Base-by-base conservation (phyloP, 805 yeast genomes). In the Sugiyamaella floridensis region DNA sequence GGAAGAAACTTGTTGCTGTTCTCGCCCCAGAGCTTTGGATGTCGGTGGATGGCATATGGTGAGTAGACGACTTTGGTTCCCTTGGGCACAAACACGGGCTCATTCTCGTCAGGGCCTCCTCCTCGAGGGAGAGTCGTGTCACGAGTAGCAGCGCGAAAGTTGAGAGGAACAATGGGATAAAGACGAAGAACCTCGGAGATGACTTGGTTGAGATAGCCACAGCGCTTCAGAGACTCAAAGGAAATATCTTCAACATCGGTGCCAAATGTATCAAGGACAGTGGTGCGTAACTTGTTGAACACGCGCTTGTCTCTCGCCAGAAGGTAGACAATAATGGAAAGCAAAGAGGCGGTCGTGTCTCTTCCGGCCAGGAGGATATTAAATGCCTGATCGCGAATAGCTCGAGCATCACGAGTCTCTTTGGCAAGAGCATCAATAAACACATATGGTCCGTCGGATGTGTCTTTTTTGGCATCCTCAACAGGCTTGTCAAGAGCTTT, bases 361-460 rank as follows among this genome's bases (percentile, higher is more conserved):
- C 82, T 70, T 29, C 81, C 81, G 15, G 82, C 82, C 19, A 77
- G 63, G 52, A 78, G 68, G 52, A 78, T 73, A 60, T 76, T 77
- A 62, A 78, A 67, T 42, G 76, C 68, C 64, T 78, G 81, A 61
- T 76, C 79, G 48, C 81, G 69, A 54, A 78, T 72, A 15, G 71
- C 69, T 49, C 55, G 64, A 18, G 78, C 76, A 58, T 78, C 75
- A 52, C 73, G 69, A 14, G 80, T 76, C 61, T 76, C 75, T 62
- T 73, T 72, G 47, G 70, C 76, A 55, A 78, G 69, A 59, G 76
- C 81, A 47, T 71, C 68, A 52, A 78, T 70, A 63, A 78, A 77
- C 11, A 75, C 71, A 56, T 75, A 77, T 19, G 74, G 69, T 34
- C 67, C 76, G 42, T 67, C 52, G 49, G 55, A 56, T 61, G 60